Evolutionary conservation across 2,329 filamentous ascomycete genomes (phyloP), one percentile per base, ranked within the genome.

Genomic region (Chaetomium sp.): DNA sequence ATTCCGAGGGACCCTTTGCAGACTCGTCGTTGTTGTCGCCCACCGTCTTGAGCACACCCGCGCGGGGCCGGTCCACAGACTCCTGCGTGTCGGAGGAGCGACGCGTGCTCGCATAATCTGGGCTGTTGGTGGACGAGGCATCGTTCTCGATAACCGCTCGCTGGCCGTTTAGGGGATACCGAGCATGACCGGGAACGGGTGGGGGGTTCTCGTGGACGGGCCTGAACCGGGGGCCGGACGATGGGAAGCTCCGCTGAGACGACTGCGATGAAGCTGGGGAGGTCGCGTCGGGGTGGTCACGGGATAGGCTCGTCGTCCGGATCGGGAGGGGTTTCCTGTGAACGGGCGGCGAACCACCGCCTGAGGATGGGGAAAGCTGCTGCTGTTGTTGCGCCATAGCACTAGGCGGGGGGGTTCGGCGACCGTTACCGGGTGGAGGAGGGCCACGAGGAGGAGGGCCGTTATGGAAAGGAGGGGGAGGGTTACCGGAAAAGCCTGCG

Each of bases 1-100:
- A 76, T 11, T 74, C 67, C 57, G 42, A 59, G 56, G 19, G 19
- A 27, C 19, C 19, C 19, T 54, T 43, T 52, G 38, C 10, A 1
- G 74, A 48, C 9, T 52, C 71, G 3, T 53, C 43, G 4, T 52
- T 32, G 5, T 66, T 65, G n/a, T 76, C 75, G 4, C 89, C 91
- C 9, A 91, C 85, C 1, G 87, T 90, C 68, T 87, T 91, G 67
- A 92, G 75, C 6, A 91, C 84, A 49, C 91, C 91, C 60, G 88
- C 87, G 59, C 92, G 81, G 12, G 88, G 87, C 56, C 80, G 81
- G 55, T 89, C 85, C 7, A 80, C 71, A 0, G 79, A 79, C 57
- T 76, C 69, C 60, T 75, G 71, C 1, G 75, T 74, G 42, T 76
- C 76, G 47, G 73, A 74, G 46, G 81, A 84, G 43, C 73, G 77